Base-by-base conservation (phyloP, 1,284 basidiomycete genomes). In the Austroboletus niveus region DNA sequence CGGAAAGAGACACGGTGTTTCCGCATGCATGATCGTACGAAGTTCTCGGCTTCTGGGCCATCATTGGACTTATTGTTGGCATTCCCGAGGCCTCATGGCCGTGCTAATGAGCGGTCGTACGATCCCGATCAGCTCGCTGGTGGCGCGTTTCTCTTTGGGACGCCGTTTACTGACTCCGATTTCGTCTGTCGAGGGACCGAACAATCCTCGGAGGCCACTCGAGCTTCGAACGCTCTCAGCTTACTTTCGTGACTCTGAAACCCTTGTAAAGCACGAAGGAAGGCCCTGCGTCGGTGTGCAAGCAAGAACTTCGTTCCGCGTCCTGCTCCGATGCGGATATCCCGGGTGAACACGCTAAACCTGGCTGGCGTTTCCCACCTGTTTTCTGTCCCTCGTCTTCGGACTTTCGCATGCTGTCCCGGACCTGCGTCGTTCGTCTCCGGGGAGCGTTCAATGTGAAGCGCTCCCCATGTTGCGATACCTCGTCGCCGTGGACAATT, bases 301-400 rank as follows among this genome's bases (percentile, higher is more conserved):
- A 77, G 36, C 74, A 80, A 42, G 90, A 93, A 62, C 90, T 8
- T 87, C 91, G 0, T 93, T 91, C 64, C 80, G 84, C 29, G 65
- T 84, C 3, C 74, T 8, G 11, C 17, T 29, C 5, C 36, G 30
- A 35, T 22, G 30, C 8, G 39, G 17, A 17, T 17, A 8, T 34
- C 29, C 27, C 47, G 89, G 87, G 74, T 82, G 14, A 72, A 69
- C 30, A 78, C 84, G 0, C 72, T 93, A n/a, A 78, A 78, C 45
- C 73, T 88, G 7, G 85, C 81, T 12, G 81, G 79, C 0, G 85
- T 84, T n/a, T 78, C 79, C 42, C 85, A 89, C 49, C 75, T 93
- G 2, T 82, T 92, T 59, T 63, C 88, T 4, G 85, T 89, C 1
- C 90, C 90, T 0, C 73, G 75, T n/a, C 75, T 91, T 12, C 81